phyloP scores from a whole-genome alignment of 768 basidiomycete genomes.

The Tulasnella sp. region DNA sequence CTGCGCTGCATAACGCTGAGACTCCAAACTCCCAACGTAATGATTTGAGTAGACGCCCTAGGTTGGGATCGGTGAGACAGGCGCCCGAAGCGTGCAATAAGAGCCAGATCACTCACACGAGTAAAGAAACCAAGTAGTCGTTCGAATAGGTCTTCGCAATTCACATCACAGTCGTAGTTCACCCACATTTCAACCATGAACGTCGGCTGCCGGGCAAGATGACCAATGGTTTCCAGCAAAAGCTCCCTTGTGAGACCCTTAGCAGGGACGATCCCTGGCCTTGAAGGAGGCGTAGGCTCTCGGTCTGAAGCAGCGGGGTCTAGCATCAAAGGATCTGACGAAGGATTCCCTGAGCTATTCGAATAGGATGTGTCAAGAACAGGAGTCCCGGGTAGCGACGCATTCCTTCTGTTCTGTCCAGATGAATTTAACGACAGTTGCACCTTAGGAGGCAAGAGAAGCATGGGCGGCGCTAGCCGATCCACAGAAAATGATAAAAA shows the following conservation, averaged over 20 bases:
- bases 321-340: background rate
- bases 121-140: constrained; percentile 78
- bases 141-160: constrained; percentile 94
- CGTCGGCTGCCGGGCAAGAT: constrained; percentile 69
- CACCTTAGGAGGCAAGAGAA: constrained; percentile 21
- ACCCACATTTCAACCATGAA: constrained; percentile 94
- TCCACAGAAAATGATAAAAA: constrained; percentile 92
- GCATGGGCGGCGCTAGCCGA: constrained; percentile 56
- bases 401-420: background rate
- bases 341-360: background rate
- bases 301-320: background rate
- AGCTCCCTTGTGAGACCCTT: constrained; percentile 81
- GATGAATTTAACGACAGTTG: constrained; percentile 20
- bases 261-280: constrained; percentile 60
- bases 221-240: constrained; percentile 76
- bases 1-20: constrained; percentile 67
- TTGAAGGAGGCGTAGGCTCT: constrained; percentile 29
- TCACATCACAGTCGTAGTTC: constrained; percentile 95
- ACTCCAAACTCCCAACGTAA: constrained; percentile 45
- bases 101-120: constrained; percentile 41
- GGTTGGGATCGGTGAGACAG: background rate
- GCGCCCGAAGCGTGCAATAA: background rate
- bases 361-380: background rate
- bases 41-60: constrained; percentile 75
- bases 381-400: constrained; percentile 10